Percentiles rank a stretch among this genome's conserved stretches.
Conservation (phyloP, 352 stramenopile genomes). For the Pythium phragmiticola region DNA sequence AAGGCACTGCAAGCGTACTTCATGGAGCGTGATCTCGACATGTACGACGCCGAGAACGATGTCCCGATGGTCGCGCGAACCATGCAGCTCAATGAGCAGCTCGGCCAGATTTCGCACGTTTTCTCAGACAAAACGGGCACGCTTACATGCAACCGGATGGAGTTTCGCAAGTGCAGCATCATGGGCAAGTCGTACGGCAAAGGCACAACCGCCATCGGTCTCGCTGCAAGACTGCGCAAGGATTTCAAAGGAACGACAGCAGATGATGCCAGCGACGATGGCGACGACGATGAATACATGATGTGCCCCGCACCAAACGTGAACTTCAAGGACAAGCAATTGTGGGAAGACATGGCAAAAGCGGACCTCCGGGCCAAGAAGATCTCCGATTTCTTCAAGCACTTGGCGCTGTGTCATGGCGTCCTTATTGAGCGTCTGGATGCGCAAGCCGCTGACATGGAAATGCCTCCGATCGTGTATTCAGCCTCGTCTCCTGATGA, state of each 20-base stretch:
- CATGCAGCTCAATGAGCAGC: constrained; percentile 87
- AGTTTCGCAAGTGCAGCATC: constrained; percentile 89
- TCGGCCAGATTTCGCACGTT: constrained; percentile 95
- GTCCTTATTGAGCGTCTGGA: constrained; percentile 95
- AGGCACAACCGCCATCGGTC: constrained; percentile 80
- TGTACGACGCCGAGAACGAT: constrained; percentile 79
- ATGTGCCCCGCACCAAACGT: constrained; percentile 51
- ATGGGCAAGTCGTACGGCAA: constrained; percentile 78
- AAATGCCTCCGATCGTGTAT: constrained; percentile 57
- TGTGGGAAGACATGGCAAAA: constrained; percentile 58
- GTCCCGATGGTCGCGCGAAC: constrained; percentile 77
- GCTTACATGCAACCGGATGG: constrained; percentile 89
- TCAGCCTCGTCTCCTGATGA: constrained; percentile 90
- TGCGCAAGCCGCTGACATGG: constrained; percentile 39
- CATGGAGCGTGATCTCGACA: constrained; percentile 82
- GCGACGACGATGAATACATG: constrained; percentile 34
- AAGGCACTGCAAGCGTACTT: constrained; percentile 89
- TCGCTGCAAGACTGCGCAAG: constrained; percentile 60
- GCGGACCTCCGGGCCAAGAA: constrained; percentile 40
- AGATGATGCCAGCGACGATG: constrained; percentile 43
- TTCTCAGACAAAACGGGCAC: constrained; percentile 94
- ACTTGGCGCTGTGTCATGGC: constrained; percentile 92
- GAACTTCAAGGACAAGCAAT: constrained; percentile 71
- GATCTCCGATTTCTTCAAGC: constrained; percentile 83
- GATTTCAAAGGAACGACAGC: constrained; percentile 54